Percentiles rank a stretch among this genome's conserved stretches.
phyloP scores from a whole-genome alignment of 164 flowering plant genomes.

The Aristolochia contorta region DNA sequence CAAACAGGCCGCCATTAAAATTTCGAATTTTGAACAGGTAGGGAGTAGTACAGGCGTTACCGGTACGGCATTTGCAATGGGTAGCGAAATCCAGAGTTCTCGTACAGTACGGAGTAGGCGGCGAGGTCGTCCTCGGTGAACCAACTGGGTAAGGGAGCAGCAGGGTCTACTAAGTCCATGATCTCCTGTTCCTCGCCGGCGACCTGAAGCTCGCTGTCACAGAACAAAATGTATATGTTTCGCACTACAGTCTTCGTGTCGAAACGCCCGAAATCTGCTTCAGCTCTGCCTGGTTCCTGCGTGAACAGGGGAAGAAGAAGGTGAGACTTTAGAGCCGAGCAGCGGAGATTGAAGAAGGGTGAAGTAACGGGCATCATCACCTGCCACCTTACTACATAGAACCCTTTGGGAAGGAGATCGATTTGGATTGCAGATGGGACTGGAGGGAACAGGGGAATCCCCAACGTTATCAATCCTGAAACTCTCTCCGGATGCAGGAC shows the following conservation, averaged over 20 bases:
- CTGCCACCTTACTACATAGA: conserved; percentile 44
- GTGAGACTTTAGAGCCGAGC: neutral
- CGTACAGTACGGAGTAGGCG: conserved; percentile 28
- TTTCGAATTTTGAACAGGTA: neutral
- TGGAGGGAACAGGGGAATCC: conserved; percentile 35
- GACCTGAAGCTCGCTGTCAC: conserved; percentile 34
- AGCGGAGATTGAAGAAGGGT: neutral
- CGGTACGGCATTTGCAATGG: conserved; percentile 49
- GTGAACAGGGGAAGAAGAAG: neutral
- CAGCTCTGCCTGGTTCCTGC: conserved; percentile 48
- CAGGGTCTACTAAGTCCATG: conserved; percentile 48
- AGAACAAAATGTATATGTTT: conserved; percentile 43
- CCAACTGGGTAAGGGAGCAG: conserved; percentile 47
- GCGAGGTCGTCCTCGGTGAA: conserved; percentile 45
- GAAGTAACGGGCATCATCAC: conserved; percentile 10
- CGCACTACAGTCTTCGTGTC: conserved; percentile 40
- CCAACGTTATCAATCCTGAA: conserved; percentile 31
- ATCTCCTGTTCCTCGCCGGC: conserved; percentile 39
- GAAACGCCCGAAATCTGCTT: conserved; percentile 46
- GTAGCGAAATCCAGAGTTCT: conserved; percentile 45
- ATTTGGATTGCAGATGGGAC: conserved; percentile 5
- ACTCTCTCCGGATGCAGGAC: conserved; percentile 33
- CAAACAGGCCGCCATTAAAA: neutral
- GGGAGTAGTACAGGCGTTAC: neutral
- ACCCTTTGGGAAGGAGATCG: conserved; percentile 40